Evolutionary conservation across 2,329 filamentous ascomycete species (phyloP).

Genomic region (Aureobasidium sp.): DNA sequence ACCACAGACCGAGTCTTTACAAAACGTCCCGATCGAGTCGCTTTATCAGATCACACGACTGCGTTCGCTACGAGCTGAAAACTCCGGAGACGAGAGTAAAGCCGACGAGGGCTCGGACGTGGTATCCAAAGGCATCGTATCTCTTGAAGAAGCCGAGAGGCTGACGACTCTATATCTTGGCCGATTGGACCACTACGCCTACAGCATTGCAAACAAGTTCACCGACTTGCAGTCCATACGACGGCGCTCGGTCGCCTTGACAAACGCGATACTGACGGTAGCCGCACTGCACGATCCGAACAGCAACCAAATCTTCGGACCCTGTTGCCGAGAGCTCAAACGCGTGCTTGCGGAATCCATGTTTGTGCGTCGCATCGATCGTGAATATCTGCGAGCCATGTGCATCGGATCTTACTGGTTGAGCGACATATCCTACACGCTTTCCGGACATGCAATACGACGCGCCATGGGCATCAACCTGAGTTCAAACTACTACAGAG

Average conservation of each 20-base stretch:
- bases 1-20: constrained; percentile 18
- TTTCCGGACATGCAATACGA: constrained; percentile 47
- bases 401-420: constrained; percentile 56
- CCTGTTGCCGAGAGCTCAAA: constrained; percentile 50
- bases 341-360: constrained; percentile 48
- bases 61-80: constrained; percentile 7
- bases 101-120: constrained; percentile 41
- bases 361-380: constrained; percentile 44
- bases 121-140: constrained; percentile 41
- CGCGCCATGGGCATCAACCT: constrained; percentile 37
- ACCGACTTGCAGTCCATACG: constrained; percentile 39
- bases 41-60: constrained; percentile 11
- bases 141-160: constrained; percentile 33
- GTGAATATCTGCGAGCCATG: constrained; percentile 51
- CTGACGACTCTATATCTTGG: constrained; percentile 35
- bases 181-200: constrained; percentile 40
- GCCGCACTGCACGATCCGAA: constrained; percentile 50
- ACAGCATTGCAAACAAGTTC: constrained; percentile 39
- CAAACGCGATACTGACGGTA: constrained; percentile 48
- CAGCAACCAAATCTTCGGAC: constrained; percentile 43
- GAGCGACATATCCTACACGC: constrained; percentile 53
- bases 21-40: constrained; percentile 8
- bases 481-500: constrained; percentile 32
- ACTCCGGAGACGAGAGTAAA: constrained; percentile 20
- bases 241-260: constrained; percentile 46